phyloP scores from a whole-genome alignment of 2,329 filamentous ascomycete species.

The Capronia epimyces region DNA sequence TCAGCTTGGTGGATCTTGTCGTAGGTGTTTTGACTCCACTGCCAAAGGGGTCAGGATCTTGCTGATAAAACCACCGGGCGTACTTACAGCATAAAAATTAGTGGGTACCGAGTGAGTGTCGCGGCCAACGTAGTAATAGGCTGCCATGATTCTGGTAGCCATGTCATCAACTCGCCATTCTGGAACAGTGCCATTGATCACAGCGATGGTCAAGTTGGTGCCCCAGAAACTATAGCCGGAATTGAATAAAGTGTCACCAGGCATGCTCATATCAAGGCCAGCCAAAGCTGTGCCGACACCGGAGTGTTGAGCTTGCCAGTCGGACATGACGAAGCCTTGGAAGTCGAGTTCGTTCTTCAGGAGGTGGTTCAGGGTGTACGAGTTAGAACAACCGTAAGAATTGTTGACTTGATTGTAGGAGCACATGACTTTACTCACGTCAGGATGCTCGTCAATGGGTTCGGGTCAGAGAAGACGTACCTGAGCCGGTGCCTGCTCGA shows the following conservation, averaged over 20 bases:
- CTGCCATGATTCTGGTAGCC: slow-evolving; percentile 70
- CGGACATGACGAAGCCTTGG: slow-evolving; percentile 62
- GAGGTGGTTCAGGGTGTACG: slow-evolving; percentile 54
- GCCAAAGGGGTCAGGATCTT: slow-evolving; percentile 6
- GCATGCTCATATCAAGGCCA: slow-evolving; percentile 79
- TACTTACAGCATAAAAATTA: slow-evolving; percentile 61
- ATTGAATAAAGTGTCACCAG: slow-evolving; percentile 73
- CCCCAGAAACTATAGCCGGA: slow-evolving; percentile 73
- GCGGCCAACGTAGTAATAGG: slow-evolving; percentile 59
- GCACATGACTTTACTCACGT: slow-evolving; percentile 51
- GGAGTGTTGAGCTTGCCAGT: slow-evolving; percentile 73
- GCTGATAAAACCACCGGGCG: neutral
- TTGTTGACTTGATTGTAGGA: slow-evolving; percentile 68
- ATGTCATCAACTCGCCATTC: slow-evolving; percentile 88
- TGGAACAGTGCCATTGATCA: slow-evolving; percentile 83
- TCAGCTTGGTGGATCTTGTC: slow-evolving; percentile 61
- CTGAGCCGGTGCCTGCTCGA: slow-evolving; percentile 56
- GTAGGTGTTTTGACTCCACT: slow-evolving; percentile 74
- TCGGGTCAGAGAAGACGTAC: slow-evolving; percentile 32
- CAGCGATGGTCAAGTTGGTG: slow-evolving; percentile 76
- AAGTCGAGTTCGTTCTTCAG: slow-evolving; percentile 72
- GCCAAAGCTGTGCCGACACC: slow-evolving; percentile 61
- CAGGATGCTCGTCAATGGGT: neutral
- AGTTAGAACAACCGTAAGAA: slow-evolving; percentile 63
- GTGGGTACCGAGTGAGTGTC: slow-evolving; percentile 46